Base-by-base conservation (phyloP, 306 rosid genomes). In the Rosa rugosa region DNA sequence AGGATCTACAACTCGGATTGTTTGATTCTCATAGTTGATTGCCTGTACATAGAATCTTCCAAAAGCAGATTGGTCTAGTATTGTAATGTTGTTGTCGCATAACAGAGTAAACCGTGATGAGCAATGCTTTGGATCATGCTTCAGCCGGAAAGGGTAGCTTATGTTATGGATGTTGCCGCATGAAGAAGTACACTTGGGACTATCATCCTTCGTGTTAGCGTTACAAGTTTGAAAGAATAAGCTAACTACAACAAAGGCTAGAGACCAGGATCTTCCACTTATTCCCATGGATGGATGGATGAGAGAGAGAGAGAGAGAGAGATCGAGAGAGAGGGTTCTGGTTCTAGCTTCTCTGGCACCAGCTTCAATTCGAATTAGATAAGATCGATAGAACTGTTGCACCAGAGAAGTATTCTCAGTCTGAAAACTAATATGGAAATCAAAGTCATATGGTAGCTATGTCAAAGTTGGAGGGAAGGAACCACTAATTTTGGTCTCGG, bases 1-100 rank as follows among this genome's bases (percentile, higher is more conserved):
- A 1, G 80, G 44, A 49, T 80, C 89, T n/a, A 83, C 76, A 1
- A 86, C 16, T 9, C 84, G 75, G 68, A 86, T 86, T 10, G 81
- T 77, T 16, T 8, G 18, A 65, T 77, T 40, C 18, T 38, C 0
- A 31, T 76, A 76, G 70, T 45, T 63, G 59, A 76, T 31, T 10
- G 47, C 51, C 27, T 16, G 20, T 2, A 84, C 86, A 2, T 25
- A 1, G 72, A 25, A 87, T 40, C 11, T 82, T 23, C 67, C 76
- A 0, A 44, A 10, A 11, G 18, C 68, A 51, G 57, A 0, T 5
- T 77, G 5, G 40, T 8, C 11, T 0, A 80, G 0, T 12, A 74
- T 16, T 0, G 90, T 60, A 0, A 9, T 10, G 68, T 87, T 75
- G 36, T 84, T 63, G 11, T 71, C 73, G 22, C 73, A 69, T 16